These are phyloP conservation scores for Psophocarpus tetragonolobus DNA, from an alignment of 306 rosid genomes.

Conservation along the genomic window DNA sequence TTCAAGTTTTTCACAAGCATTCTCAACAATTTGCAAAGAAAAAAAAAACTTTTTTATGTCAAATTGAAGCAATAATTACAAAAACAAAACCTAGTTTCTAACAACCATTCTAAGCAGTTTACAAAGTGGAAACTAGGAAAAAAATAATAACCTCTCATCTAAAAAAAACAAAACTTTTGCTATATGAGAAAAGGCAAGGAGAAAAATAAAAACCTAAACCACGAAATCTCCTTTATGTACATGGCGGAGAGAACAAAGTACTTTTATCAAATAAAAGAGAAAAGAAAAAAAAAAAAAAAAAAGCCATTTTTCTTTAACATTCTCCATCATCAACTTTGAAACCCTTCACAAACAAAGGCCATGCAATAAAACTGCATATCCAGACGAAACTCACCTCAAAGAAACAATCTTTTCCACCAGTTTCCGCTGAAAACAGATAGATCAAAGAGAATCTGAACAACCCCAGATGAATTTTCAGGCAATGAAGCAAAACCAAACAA, in stretches of 20 bases:
- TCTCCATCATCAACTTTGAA: neutral
- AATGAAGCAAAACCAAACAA: constrained; percentile 36
- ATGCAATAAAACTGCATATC: neutral
- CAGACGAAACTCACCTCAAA: constrained; percentile 36
- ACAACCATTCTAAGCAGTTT: neutral
- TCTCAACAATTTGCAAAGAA: constrained; percentile 8
- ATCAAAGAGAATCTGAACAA: constrained; percentile 30
- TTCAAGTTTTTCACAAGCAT: constrained; percentile 2
- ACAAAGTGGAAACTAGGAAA: neutral
- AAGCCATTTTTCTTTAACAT: neutral
- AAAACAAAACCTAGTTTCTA: neutral
- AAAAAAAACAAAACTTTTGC: neutral
- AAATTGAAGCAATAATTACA: neutral
- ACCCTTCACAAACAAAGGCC: neutral
- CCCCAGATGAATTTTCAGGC: constrained; percentile 32
- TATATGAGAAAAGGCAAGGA: neutral
- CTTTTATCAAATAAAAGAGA: neutral
- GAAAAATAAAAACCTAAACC: neutral
- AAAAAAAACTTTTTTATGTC: neutral
- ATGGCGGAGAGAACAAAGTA: constrained; percentile 27
- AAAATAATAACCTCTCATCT: neutral
- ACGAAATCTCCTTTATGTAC: neutral
- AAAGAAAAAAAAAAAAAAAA: neutral
- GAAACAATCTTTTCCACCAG: constrained; percentile 32
- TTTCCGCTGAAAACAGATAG: constrained; percentile 10